phyloP scores from a whole-genome alignment of 2,329 filamentous ascomycete species.

The Fusarium sp. region DNA sequence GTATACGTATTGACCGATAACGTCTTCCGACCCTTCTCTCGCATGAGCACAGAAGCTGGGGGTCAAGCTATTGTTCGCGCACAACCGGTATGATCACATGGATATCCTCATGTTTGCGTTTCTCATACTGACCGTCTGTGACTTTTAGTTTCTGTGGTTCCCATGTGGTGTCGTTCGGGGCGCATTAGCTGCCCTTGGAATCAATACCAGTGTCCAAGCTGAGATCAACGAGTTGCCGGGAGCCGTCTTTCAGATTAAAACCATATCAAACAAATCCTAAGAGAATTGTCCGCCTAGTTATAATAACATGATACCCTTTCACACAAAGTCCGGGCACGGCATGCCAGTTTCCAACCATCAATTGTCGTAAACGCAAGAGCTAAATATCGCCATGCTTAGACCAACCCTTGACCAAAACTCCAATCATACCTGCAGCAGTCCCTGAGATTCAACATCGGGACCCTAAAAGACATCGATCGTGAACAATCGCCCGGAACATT shows the following conservation, averaged over 20 bases:
- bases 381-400: conserved; percentile 36
- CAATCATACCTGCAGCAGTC: conserved; percentile 43
- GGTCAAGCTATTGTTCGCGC: conserved; percentile 80
- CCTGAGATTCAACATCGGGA: conserved; percentile 26
- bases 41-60: conserved; percentile 87
- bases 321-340: conserved; percentile 31
- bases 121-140: conserved; percentile 17
- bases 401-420: conserved; percentile 41
- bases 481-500: conserved; percentile 41
- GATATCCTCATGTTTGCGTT: neutral
- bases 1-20: conserved; percentile 97
- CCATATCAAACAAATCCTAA: conserved; percentile 71
- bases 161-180: conserved; percentile 93
- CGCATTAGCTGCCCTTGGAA: conserved; percentile 90
- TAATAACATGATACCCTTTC: conserved; percentile 47
- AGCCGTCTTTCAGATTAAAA: conserved; percentile 97
- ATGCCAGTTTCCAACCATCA: conserved; percentile 32
- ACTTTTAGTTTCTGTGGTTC: conserved; percentile 86
- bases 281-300: conserved; percentile 32
- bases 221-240: conserved; percentile 88
- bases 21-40: conserved; percentile 85
- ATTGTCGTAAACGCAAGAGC: conserved; percentile 37
- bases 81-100: conserved; percentile 76
- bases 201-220: conserved; percentile 90
- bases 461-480: conserved; percentile 36